These are phyloP conservation scores for Yamadazyma insecticola DNA, from an alignment of 805 yeast species.

Conservation along the genomic window DNA sequence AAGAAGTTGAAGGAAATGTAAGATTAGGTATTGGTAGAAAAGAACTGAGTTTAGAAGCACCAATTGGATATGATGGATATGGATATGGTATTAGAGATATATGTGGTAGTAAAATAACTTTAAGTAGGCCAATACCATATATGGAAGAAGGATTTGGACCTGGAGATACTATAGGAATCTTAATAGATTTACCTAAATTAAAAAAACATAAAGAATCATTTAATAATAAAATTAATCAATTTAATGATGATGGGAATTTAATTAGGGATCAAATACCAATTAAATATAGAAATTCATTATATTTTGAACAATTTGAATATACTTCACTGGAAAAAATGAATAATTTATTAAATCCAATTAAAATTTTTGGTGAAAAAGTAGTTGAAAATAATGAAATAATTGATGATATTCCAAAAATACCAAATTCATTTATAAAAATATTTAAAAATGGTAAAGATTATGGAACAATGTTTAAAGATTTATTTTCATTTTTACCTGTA, in stretches of 20 bases:
- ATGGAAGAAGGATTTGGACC: slow-evolving; percentile 52
- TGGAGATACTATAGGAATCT: slow-evolving; percentile 83
- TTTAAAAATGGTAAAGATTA: slow-evolving; percentile 71
- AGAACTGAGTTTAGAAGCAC: slow-evolving; percentile 89
- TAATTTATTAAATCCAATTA: slow-evolving; percentile 67
- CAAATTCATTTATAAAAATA: slow-evolving; percentile 59
- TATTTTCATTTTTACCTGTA: slow-evolving; percentile 79
- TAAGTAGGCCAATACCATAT: slow-evolving; percentile 57
- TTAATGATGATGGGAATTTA: slow-evolving; percentile 37
- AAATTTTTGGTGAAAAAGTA: slow-evolving; percentile 66
- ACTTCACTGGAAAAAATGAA: slow-evolving; percentile 65
- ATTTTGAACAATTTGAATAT: slow-evolving; percentile 83
- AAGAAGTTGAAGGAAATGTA: slow-evolving; percentile 45
- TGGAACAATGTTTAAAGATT: slow-evolving; percentile 62
- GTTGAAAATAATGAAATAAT: slow-evolving; percentile 22
- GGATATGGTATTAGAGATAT: slow-evolving; percentile 88
- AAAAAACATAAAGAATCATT: slow-evolving; percentile 42
- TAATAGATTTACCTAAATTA: slow-evolving; percentile 62
- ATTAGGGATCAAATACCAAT: slow-evolving; percentile 85
- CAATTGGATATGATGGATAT: slow-evolving; percentile 93
- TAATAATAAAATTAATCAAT: slow-evolving; percentile 13
- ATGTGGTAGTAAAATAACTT: slow-evolving; percentile 69
- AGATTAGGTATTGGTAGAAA: slow-evolving; percentile 79
- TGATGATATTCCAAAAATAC: slow-evolving; percentile 39
- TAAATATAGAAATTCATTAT: slow-evolving; percentile 68